A percentile compares a stretch with the other conserved stretches of the same genome.
Evolutionary conservation across 176 grass and related monocot genomes (phyloP).

Genomic region (Triticum timopheevii): DNA sequence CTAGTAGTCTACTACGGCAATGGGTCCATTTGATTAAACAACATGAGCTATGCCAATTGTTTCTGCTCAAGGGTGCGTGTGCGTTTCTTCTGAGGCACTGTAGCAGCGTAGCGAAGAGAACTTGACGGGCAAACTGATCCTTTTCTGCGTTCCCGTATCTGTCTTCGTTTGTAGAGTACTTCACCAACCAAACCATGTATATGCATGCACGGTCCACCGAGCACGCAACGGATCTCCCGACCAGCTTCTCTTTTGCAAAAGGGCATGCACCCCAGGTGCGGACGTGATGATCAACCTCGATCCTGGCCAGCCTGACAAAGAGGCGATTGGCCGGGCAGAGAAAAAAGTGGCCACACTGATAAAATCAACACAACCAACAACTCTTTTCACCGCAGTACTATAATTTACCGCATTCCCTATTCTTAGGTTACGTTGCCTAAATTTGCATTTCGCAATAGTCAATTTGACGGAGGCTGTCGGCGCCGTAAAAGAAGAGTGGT

Average conservation of each 20-base stretch:
- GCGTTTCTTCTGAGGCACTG: neutral
- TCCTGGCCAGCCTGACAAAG: neutral
- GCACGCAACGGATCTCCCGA: neutral
- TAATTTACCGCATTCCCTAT: no score
- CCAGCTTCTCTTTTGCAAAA: neutral
- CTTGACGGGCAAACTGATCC: no score
- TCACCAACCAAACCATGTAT: neutral
- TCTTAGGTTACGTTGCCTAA: no score
- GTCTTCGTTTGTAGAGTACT: neutral
- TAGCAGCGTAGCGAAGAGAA: no score
- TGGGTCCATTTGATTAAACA: neutral
- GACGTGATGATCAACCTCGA: neutral
- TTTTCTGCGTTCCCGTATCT: neutral
- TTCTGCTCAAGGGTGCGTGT: no score
- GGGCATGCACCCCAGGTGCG: neutral
- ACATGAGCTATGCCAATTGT: neutral
- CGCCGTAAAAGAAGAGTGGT: no score
- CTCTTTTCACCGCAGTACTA: no score
- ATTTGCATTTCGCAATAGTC: no score
- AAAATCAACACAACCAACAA: no score
- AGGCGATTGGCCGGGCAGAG: no score
- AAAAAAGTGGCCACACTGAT: neutral
- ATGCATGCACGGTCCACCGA: neutral
- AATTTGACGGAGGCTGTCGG: no score
- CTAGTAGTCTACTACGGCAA: neutral